Percentiles rank a stretch among this genome's conserved stretches.
Conservation (phyloP, 176 grass and related monocot species). For the Oryza australiensis region DNA sequence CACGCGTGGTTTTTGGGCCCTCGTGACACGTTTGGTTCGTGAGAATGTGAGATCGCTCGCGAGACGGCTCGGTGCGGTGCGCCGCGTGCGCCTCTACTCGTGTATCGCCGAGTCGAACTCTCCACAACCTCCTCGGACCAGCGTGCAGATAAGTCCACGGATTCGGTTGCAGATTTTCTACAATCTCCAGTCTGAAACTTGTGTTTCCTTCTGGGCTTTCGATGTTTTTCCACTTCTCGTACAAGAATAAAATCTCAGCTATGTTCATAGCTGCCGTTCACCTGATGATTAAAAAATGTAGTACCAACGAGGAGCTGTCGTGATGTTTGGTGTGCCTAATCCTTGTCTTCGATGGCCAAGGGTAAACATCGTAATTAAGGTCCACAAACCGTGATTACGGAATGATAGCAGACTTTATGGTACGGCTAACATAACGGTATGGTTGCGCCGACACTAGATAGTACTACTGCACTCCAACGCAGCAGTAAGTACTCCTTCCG, state of each 20-base stretch:
- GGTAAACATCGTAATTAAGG: background rate
- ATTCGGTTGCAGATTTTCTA: background rate
- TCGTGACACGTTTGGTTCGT: conserved; percentile 23
- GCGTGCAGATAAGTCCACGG: background rate
- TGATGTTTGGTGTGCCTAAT: background rate
- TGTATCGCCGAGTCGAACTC: background rate
- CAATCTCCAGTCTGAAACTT: background rate
- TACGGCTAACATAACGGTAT: background rate
- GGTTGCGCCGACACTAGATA: background rate
- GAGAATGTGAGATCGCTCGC: background rate
- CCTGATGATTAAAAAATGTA: background rate
- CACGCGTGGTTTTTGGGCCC: background rate
- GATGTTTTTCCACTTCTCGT: background rate
- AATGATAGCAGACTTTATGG: background rate
- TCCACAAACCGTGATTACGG: background rate
- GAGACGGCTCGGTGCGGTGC: background rate
- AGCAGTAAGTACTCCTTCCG: too few relatives aligned
- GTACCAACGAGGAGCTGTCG: background rate
- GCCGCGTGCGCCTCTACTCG: background rate
- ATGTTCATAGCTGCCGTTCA: background rate
- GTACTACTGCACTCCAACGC: background rate
- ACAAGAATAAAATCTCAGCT: background rate
- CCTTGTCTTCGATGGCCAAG: background rate
- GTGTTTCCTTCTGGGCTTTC: background rate
- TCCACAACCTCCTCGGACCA: background rate